Conservation (phyloP, 805 yeast genomes). For the Candida tibetensis region DNA sequence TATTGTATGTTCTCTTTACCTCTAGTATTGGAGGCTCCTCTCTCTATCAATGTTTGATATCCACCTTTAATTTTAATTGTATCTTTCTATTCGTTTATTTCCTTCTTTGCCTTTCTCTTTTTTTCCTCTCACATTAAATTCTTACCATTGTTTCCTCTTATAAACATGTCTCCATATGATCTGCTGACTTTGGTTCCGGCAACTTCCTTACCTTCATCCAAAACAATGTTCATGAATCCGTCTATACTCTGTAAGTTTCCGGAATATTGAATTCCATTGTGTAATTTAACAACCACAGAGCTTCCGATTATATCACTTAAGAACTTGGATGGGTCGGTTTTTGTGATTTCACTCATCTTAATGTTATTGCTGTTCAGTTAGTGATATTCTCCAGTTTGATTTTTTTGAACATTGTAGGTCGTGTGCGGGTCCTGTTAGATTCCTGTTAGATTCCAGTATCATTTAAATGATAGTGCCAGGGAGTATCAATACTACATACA, state of each 20-base stretch:
- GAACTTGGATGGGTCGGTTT: constrained; percentile 71
- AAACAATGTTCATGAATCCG: constrained; percentile 93
- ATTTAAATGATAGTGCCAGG: too few species aligned
- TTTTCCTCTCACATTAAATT: neutral
- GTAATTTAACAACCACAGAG: constrained; percentile 75
- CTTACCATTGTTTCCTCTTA: constrained; percentile 83
- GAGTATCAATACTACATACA: too few species aligned
- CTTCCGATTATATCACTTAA: constrained; percentile 76
- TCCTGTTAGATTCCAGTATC: too few species aligned
- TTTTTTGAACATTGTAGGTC: constrained; percentile 3
- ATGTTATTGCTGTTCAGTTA: constrained; percentile 1
- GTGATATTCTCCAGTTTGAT: neutral
- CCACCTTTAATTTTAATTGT: neutral
- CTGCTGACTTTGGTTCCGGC: constrained; percentile 48
- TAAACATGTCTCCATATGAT: constrained; percentile 73
- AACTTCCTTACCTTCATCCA: constrained; percentile 71
- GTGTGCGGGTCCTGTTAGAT: constrained; percentile 2
- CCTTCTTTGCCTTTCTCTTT: neutral
- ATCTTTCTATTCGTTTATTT: neutral
- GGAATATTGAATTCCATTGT: constrained; percentile 79
- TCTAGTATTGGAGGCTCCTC: too few species aligned
- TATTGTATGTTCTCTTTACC: too few species aligned
- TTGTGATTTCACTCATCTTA: constrained; percentile 12
- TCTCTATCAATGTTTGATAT: too few species aligned
- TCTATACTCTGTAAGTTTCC: constrained; percentile 81